Percentiles rank a stretch among this genome's conserved stretches.
Conservation (phyloP, 139 green algal species). For the Chlorella sp. region DNA sequence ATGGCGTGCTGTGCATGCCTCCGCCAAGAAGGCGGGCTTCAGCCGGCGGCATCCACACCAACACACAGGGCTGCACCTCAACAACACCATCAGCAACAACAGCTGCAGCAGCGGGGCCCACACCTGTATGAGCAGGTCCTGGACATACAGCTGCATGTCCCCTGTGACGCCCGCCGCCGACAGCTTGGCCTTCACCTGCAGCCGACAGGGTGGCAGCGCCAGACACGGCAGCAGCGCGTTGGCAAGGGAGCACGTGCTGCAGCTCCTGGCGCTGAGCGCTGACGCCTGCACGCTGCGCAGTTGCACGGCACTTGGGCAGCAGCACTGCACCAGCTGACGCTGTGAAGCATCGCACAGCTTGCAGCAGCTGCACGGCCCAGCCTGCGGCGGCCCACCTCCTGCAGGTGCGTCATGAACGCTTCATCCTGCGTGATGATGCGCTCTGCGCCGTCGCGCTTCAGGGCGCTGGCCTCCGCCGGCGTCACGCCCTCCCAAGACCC, state of each 20-base stretch:
- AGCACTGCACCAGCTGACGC: no score
- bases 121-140: conserved; percentile 60
- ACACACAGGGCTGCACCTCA: no score
- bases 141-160: conserved; percentile 41
- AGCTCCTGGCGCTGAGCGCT: no score
- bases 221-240: neutral
- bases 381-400: neutral
- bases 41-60: neutral
- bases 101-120: no score
- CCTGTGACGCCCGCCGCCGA: conserved; percentile 9
- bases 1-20: no score
- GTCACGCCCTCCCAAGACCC: conserved; percentile 44
- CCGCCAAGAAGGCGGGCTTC: neutral
- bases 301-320: no score
- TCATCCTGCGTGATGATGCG: conserved; percentile 41
- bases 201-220: no score
- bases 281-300: no score
- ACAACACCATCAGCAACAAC: no score
- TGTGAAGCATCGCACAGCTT: no score
- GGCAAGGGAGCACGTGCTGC: neutral
- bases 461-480: conserved; percentile 17
- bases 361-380: no score
- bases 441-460: conserved; percentile 14
- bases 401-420: conserved; percentile 38
- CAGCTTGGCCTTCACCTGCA: conserved; percentile 3